phyloP scores from a whole-genome alignment of 208 protist species.

The Naegleria fowleri region DNA sequence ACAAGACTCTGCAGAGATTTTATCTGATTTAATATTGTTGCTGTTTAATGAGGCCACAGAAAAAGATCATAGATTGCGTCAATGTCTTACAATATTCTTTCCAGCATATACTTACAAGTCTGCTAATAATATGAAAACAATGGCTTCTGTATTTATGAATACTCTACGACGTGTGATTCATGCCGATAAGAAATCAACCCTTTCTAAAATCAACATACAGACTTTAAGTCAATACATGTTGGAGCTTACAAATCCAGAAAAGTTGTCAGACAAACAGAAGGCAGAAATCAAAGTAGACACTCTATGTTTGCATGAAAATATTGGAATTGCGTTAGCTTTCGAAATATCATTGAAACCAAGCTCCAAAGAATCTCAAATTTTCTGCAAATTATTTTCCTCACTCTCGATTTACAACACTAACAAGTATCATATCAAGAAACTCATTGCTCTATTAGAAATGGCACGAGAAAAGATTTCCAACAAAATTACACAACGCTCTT shows the following conservation, averaged over 20 bases:
- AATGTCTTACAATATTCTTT: conserved; percentile 11
- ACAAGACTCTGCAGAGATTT: neutral
- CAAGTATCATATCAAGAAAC: neutral
- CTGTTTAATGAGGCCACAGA: neutral
- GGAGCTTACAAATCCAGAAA: neutral
- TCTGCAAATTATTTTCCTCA: neutral
- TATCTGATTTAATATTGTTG: neutral
- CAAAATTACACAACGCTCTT: neutral
- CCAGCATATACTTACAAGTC: neutral
- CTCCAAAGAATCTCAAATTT: neutral
- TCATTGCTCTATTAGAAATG: neutral
- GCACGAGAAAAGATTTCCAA: neutral
- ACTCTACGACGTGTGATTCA: neutral
- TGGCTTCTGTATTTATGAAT: neutral
- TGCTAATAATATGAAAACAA: neutral
- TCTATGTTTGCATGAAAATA: neutral
- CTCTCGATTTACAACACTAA: neutral
- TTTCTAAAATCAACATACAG: neutral
- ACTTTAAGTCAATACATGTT: neutral
- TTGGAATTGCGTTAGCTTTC: neutral
- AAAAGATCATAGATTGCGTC: neutral
- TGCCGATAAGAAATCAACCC: neutral
- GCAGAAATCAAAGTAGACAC: neutral
- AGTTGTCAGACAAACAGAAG: neutral
- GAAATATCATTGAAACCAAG: neutral